Conservation (phyloP, 768 basidiomycete genomes). For the Lyophyllum decastes region DNA sequence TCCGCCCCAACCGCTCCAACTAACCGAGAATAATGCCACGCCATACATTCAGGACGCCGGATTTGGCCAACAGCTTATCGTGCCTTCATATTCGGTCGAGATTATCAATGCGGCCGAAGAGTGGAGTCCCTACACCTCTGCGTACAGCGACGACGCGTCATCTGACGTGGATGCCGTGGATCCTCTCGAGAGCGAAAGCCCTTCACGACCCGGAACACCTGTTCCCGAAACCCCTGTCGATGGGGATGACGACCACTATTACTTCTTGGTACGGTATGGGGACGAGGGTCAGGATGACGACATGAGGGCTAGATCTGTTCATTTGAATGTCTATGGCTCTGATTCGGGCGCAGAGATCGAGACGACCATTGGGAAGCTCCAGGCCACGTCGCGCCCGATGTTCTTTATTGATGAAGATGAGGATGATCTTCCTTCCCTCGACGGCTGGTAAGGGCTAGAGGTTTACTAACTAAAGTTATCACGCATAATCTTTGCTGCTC, state of each 20-base stretch:
- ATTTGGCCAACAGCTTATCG: constrained; percentile 33
- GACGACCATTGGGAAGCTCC: constrained; percentile 2
- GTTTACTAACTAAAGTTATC: constrained; percentile 6
- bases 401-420: constrained; percentile 35
- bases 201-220: constrained; percentile 21
- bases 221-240: constrained; percentile 25
- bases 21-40: constrained; percentile 34
- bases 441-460: constrained; percentile 38
- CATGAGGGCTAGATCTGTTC: neutral
- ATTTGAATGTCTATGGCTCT: constrained; percentile 1
- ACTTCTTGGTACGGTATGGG: constrained; percentile 7
- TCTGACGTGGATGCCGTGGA: constrained; percentile 9
- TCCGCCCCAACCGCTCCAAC: constrained; percentile 40
- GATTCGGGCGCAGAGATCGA: constrained; percentile 4
- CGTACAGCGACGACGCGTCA: constrained; percentile 4
- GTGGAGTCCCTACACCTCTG: neutral
- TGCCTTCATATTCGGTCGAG: constrained; percentile 24
- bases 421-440: constrained; percentile 40
- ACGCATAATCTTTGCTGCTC: neutral
- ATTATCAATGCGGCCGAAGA: constrained; percentile 24
- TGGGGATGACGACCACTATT: constrained; percentile 18
- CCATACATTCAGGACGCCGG: constrained; percentile 37
- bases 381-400: constrained; percentile 19
- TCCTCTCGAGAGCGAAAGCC: constrained; percentile 7
- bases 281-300: constrained; percentile 9